Conservation (phyloP, 345 rosid species). For the Brassica cretica region DNA sequence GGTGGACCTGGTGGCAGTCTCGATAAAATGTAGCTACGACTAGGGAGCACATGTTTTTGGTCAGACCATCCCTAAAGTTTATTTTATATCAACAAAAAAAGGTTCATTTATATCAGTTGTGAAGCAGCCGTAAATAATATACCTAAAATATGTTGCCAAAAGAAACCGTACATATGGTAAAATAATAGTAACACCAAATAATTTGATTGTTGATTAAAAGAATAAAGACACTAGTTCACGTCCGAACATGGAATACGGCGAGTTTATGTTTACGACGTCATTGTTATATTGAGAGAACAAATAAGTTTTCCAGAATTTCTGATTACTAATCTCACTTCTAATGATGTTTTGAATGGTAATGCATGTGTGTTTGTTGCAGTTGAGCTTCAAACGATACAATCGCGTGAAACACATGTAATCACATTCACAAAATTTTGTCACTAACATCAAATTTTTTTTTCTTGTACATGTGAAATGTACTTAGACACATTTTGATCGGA, state of each 20-base stretch:
- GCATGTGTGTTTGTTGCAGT: not conserved
- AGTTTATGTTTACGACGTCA: not conserved
- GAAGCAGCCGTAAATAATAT: no score
- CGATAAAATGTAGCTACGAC: constrained; percentile 22
- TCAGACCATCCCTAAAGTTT: constrained; percentile 10
- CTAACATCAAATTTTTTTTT: not conserved
- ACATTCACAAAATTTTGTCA: not conserved
- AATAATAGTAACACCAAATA: not conserved
- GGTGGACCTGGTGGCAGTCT: constrained; percentile 22
- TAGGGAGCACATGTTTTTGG: constrained; percentile 36
- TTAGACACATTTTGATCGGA: not conserved
- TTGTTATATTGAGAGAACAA: not conserved
- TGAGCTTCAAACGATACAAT: not conserved
- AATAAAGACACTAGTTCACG: not conserved
- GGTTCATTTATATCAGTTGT: no score
- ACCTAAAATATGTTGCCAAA: constrained; percentile 5
- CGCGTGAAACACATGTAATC: not conserved
- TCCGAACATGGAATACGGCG: not conserved
- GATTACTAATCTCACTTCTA: not conserved
- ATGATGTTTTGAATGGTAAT: not conserved
- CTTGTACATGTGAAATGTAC: not conserved
- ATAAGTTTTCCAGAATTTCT: not conserved
- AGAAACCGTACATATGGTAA: not conserved
- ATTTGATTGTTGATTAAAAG: not conserved
- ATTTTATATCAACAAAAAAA: not conserved